A percentile compares a stretch with the other conserved stretches of the same genome.
These are phyloP conservation scores for Phaeodactylum tricornutum DNA, from an alignment of 108 stramenopile genomes.

Conservation along the genomic window DNA sequence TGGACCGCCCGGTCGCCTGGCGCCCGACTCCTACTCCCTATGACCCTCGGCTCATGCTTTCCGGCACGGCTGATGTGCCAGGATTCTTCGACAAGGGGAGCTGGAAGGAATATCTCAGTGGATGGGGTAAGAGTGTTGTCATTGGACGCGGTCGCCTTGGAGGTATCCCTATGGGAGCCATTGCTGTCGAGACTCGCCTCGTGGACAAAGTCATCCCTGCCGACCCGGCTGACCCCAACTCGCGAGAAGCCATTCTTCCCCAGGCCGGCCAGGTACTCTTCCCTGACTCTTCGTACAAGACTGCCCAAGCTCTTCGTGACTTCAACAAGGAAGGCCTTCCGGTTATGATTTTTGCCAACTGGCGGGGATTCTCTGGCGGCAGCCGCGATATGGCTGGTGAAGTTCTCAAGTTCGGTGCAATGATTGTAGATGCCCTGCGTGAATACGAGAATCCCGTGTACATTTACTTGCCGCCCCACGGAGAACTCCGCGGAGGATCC, in stretches of 20 bases:
- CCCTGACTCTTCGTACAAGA: conserved; percentile 98
- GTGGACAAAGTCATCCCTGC: conserved; percentile 92
- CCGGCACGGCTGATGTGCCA: conserved; percentile 56
- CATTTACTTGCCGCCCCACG: conserved; percentile 95
- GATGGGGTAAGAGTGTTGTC: conserved; percentile 98
- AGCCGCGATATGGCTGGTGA: conserved; percentile 98
- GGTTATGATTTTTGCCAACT: conserved; percentile 98
- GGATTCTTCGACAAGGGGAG: conserved; percentile 96
- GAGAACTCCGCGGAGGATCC: conserved; percentile 96
- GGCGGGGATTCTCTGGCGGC: conserved; percentile 97
- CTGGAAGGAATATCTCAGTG: conserved; percentile 91
- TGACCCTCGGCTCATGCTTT: conserved; percentile 89
- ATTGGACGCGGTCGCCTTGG: conserved; percentile 94
- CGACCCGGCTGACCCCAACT: conserved; percentile 95
- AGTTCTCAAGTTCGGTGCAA: conserved; percentile 96
- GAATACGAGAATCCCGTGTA: conserved; percentile 95
- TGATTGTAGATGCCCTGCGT: conserved; percentile 97
- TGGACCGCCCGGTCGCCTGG: conserved; percentile 80
- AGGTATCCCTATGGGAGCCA: conserved; percentile 96
- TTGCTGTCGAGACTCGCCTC: conserved; percentile 93
- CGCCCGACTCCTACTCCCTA: conserved; percentile 91
- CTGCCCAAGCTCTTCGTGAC: conserved; percentile 92
- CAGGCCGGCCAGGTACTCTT: conserved; percentile 96
- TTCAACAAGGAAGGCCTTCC: conserved; percentile 97
- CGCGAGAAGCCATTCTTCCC: conserved; percentile 88